Base-by-base conservation (phyloP, 495 filamentous ascomycete species). In the Penicillium subrubescens region DNA sequence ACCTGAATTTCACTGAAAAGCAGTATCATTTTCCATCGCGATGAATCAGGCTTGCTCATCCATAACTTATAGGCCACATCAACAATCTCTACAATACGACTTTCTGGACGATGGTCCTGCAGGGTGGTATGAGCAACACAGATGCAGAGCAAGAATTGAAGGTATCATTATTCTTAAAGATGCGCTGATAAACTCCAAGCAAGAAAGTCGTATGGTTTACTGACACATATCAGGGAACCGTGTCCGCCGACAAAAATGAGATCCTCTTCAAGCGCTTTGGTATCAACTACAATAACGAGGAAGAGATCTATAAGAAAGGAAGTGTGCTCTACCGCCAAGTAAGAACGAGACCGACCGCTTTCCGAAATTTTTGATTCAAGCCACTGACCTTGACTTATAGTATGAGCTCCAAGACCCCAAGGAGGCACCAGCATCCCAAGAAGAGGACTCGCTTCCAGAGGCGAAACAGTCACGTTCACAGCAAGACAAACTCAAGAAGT, bases 61-160 rank as follows among this genome's bases (percentile, higher is more conserved):
- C 1, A 17, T 44, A 12, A 12, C 1, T 39, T 12, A 12, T 29
- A 94, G 92, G 92, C 71, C 95, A 99, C 75, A 94, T 99, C 68
- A 99, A 99, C 75, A 99, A 99, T 72, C 83, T 98, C 17, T 97
- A 97, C 75, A 99, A 99, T 70, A 99, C 95, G 1, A 94, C 93
- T 0, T 98, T 97, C 72, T 98, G 95, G 95, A 83, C 89, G 0
- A 81, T 98, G 70, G 89, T 97, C 27, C 84, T 89, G 57, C 79
- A 86, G 46, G 94, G 93, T 0, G 90, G 89, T 0, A 85, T 95
- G 81, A 87, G 84, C 53, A 82, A 84, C 10, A 88, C 84, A 21
- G 88, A 92, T 67, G 95, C 95, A 0, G 95, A 97, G 73, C 83
- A 88, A 68, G 85, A 84, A 56, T 81, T 98, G 31, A 87, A 89